phyloP scores from a whole-genome alignment of 208 protist genomes.

The Leishmania braziliensis region DNA sequence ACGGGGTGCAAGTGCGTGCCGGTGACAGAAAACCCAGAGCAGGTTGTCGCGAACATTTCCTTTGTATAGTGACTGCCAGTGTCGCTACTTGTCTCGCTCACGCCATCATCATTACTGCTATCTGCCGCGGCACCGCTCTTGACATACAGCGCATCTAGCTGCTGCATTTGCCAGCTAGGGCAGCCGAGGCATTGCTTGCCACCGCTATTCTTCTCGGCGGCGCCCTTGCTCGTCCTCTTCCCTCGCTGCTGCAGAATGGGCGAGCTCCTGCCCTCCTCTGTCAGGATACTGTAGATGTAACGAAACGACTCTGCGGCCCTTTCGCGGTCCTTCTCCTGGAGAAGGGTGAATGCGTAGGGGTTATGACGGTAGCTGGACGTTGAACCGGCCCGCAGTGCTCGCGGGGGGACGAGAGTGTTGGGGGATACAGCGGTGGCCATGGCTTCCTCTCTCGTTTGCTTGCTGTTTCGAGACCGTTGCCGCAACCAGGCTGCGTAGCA shows the following conservation, averaged over 20 bases:
- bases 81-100: conserved; percentile 54
- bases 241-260: neutral
- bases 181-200: conserved; percentile 13
- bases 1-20: conserved; percentile 14
- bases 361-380: conserved; percentile 43
- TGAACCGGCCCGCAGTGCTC: neutral
- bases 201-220: neutral
- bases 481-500: neutral
- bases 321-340: conserved; percentile 31
- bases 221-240: conserved; percentile 7
- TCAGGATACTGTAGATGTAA: conserved; percentile 19
- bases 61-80: conserved; percentile 19
- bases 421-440: conserved; percentile 6
- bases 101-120: conserved; percentile 44
- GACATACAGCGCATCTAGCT: neutral
- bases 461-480: neutral
- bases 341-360: conserved; percentile 41
- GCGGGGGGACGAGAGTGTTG: neutral
- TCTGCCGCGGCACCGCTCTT: conserved; percentile 11
- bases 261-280: conserved; percentile 2
- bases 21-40: conserved; percentile 16
- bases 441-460: neutral
- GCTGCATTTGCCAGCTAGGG: conserved; percentile 5
- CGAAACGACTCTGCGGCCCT: conserved; percentile 22
- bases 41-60: neutral